Conservation (phyloP, 2,329 filamentous ascomycete species). For the Didymosphaeria variabile region DNA sequence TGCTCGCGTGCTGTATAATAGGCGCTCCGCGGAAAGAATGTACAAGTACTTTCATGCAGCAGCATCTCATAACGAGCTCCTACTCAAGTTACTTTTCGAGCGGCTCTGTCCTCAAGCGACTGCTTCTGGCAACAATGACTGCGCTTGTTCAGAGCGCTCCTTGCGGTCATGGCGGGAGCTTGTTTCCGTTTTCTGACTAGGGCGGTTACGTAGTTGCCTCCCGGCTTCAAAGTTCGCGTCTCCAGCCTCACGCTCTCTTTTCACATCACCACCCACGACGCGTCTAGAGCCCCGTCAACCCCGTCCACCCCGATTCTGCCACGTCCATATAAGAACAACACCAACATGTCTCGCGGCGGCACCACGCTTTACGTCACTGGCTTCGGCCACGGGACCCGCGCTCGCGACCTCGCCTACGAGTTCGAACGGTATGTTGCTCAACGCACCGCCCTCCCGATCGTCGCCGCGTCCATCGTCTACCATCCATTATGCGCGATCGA, state of each 20-base stretch:
- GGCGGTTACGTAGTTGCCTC: constrained; percentile 1
- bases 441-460: constrained; percentile 47
- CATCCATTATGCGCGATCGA: constrained; percentile 20
- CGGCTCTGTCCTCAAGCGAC: background rate
- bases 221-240: constrained; percentile 7
- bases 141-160: background rate
- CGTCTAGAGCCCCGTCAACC: constrained; percentile 1
- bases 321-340: constrained; percentile 4
- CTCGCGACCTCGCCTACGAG: constrained; percentile 99
- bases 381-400: constrained; percentile 98
- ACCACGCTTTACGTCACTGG: constrained; percentile 98
- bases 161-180: background rate
- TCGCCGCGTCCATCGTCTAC: constrained; percentile 36
- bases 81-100: background rate
- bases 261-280: constrained; percentile 7
- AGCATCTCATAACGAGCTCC: background rate
- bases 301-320: constrained; percentile 12
- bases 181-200: constrained; percentile 4
- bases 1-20: background rate
- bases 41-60: background rate
- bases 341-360: constrained; percentile 85
- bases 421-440: constrained; percentile 98
- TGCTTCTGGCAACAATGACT: background rate
- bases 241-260: constrained; percentile 8
- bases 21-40: background rate